phyloP scores from a whole-genome alignment of 176 grass and related monocot species.

The Saccharum officinarum region DNA sequence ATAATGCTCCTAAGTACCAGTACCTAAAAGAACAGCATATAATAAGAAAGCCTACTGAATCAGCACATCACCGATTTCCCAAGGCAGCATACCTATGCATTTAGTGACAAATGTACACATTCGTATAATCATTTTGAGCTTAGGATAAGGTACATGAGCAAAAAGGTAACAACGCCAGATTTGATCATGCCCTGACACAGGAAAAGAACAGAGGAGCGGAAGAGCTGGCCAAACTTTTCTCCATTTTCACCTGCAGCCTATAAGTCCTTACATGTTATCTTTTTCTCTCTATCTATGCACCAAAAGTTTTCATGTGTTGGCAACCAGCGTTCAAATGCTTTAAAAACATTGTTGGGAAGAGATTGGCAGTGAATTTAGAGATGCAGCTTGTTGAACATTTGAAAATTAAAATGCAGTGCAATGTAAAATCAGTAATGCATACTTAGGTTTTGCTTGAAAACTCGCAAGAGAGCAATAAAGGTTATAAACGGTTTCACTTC shows the following conservation, averaged over 20 bases:
- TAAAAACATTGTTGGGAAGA: background rate
- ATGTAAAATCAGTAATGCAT: background rate
- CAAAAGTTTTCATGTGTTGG: background rate
- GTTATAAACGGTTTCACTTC: conserved; percentile 3
- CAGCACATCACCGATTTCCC: background rate
- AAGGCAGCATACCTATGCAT: background rate
- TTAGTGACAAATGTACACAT: background rate
- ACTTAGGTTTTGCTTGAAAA: conserved; percentile 10
- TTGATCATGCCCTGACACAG: conserved; percentile 6
- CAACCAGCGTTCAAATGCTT: background rate
- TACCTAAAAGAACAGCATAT: background rate
- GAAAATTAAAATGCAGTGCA: background rate
- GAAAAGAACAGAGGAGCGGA: background rate
- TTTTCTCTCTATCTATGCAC: background rate
- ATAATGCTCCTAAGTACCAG: background rate
- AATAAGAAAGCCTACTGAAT: conserved; percentile 1
- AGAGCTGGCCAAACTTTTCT: background rate
- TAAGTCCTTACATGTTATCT: background rate
- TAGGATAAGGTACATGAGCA: background rate
- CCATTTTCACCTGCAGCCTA: background rate
- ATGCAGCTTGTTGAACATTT: background rate
- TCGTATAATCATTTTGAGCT: background rate
- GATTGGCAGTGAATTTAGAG: background rate
- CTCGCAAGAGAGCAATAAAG: conserved; percentile 2
- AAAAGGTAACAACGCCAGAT: background rate